These are phyloP conservation scores for Hypomontagnella submonticulosa DNA, from an alignment of 495 filamentous ascomycete species.

Conservation along the genomic window DNA sequence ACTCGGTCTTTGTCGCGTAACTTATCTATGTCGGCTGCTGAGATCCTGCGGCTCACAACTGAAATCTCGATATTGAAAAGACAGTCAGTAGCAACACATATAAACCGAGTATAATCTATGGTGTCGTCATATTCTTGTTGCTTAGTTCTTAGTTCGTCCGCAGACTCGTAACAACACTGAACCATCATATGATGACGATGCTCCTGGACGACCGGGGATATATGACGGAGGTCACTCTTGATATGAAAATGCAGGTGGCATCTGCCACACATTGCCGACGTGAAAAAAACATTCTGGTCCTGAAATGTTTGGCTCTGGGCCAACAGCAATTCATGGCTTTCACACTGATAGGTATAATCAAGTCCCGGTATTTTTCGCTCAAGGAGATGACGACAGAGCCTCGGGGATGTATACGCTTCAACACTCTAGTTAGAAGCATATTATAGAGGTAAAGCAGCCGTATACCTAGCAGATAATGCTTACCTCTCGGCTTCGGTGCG, in stretches of 20 bases:
- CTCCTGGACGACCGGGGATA: constrained; percentile 4
- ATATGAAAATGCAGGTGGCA: constrained; percentile 45
- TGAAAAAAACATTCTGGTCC: constrained; percentile 2
- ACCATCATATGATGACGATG: constrained; percentile 47
- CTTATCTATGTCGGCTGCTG: constrained; percentile 50
- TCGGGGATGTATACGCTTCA: constrained; percentile 40
- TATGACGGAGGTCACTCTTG: constrained; percentile 15
- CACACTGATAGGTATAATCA: constrained; percentile 6
- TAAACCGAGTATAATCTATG: constrained; percentile 54
- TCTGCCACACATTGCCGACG: constrained; percentile 38
- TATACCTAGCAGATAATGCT: constrained; percentile 1
- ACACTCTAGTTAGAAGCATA: constrained; percentile 6
- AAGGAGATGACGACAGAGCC: constrained; percentile 40
- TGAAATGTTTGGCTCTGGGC: constrained; percentile 35
- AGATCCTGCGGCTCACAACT: constrained; percentile 58
- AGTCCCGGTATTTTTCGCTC: constrained; percentile 28
- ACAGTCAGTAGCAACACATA: constrained; percentile 70
- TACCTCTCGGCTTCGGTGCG: constrained; percentile 14
- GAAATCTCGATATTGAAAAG: constrained; percentile 65
- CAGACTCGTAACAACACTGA: constrained; percentile 12
- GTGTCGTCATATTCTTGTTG: constrained; percentile 20
- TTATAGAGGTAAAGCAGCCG: neutral
- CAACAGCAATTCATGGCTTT: constrained; percentile 43
- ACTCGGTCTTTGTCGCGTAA: constrained; percentile 68
- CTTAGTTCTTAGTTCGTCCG: neutral